Conservation (phyloP, 371 early-diverging fungal species). For the Gilbertella persicaria region DNA sequence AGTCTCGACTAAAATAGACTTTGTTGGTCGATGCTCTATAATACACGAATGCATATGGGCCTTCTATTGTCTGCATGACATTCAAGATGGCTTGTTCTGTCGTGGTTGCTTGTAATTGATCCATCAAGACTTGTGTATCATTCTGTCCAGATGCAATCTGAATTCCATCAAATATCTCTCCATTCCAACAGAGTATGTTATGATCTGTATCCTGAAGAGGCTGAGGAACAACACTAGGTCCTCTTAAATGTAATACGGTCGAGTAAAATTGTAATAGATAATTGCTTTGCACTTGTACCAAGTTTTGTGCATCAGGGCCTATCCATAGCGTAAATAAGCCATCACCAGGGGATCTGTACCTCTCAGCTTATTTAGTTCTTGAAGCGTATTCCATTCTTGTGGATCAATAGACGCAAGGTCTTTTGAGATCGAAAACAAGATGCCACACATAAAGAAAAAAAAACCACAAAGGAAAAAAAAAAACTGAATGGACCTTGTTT, state of each 20-base stretch:
- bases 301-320: constrained; percentile 54
- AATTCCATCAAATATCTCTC: constrained; percentile 80
- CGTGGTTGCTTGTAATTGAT: constrained; percentile 27
- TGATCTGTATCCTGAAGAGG: constrained; percentile 55
- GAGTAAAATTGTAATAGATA: constrained; percentile 54
- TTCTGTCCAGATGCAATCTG: constrained; percentile 47
- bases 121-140: constrained; percentile 59
- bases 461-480: constrained; percentile 13
- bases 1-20: constrained; percentile 87
- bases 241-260: constrained; percentile 83
- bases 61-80: constrained; percentile 61
- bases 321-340: not conserved
- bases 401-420: not conserved
- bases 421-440: constrained; percentile 33
- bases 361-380: constrained; percentile 45
- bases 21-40: constrained; percentile 48
- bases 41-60: constrained; percentile 79
- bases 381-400: constrained; percentile 36
- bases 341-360: constrained; percentile 18
- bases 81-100: constrained; percentile 33
- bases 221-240: constrained; percentile 63
- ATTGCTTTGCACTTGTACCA: constrained; percentile 5
- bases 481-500: not conserved
- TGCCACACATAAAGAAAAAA: constrained; percentile 38
- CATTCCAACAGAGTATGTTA: constrained; percentile 79